Evolutionary conservation across 2,329 filamentous ascomycete genomes (phyloP), one percentile per base, ranked within the genome.

Genomic region (Gaeumannomyces tritici): DNA sequence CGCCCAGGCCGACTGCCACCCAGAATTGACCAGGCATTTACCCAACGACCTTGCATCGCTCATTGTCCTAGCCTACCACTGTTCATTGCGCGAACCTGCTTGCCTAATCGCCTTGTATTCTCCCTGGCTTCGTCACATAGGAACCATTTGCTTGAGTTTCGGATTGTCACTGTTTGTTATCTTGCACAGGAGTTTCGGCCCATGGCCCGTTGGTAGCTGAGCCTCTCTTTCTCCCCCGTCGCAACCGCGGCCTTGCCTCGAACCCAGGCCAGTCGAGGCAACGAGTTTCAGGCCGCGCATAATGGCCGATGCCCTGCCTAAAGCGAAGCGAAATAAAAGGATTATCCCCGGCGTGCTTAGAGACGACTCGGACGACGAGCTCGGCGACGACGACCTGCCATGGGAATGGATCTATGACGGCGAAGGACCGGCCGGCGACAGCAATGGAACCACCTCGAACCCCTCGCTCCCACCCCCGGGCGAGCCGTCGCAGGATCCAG

Each of bases 361-460:
- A 69, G 90, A 95, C 65, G 89, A 96, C 72, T 96, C 91, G 0
- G 92, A 96, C 72, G 92, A 96, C 73, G 93, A 96, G 73, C 83
- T 96, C 28, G 89, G 86, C 31, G 79, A 83, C 47, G 86, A 90
- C 60, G 89, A 91, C 69, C 76, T 82, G 57, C 84, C 87, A 0
- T 95, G 90, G 90, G 83, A 91, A 75, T 93, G 89, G 89, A 83
- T 93, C 57, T 92, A 93, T 73, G 80, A 79, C 8, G 65, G 62
- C 8, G n/a, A 4, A 4, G 66, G 18, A 60, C 70, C n/a, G 66
- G 35, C 35, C 35, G 42, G 18, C 42, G 42, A 69, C 26, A 62
- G 64, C 21, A 18, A 62, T 47, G 13, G 61, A 68, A 9, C 60
- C 64, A 12, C 61, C 42, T 63, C 2, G 61, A 62, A 26, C 56